These are phyloP conservation scores for Caryopteris hybrid DNA, from an alignment of 305 asterid genomes.

Conservation along the genomic window DNA sequence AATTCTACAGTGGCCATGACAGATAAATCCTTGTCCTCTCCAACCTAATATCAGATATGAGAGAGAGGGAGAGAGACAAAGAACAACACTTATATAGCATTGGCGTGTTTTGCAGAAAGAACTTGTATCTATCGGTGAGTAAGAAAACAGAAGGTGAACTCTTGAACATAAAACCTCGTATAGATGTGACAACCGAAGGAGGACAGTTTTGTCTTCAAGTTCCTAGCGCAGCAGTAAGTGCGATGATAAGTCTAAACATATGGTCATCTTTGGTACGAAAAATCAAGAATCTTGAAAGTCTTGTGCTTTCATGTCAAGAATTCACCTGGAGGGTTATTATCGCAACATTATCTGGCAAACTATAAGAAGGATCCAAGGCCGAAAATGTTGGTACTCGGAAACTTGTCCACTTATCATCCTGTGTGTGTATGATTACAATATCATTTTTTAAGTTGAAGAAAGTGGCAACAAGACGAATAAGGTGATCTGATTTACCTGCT, in stretches of 20 bases:
- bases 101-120: background rate
- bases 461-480: background rate
- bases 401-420: constrained; percentile 63
- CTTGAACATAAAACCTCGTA: constrained; percentile 64
- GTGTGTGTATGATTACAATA: constrained; percentile 9
- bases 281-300: background rate
- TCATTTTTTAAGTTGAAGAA: constrained; percentile 11
- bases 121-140: background rate
- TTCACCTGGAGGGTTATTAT: constrained; percentile 85
- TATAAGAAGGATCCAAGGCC: constrained; percentile 79
- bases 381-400: constrained; percentile 63
- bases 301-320: background rate
- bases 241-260: background rate
- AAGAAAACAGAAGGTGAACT: background rate
- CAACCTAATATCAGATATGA: constrained; percentile 44
- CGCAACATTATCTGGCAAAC: constrained; percentile 84
- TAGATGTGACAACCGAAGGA: constrained; percentile 90
- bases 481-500: constrained; percentile 50
- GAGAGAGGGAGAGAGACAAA: background rate
- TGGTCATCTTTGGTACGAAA: background rate
- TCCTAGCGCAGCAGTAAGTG: constrained; percentile 48
- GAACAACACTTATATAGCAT: background rate
- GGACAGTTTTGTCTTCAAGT: constrained; percentile 63
- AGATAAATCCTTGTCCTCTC: constrained; percentile 90
- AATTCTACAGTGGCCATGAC: constrained; percentile 61